Conservation (phyloP, 2,329 filamentous ascomycete genomes). For the Chaetomiaceae sp. region DNA sequence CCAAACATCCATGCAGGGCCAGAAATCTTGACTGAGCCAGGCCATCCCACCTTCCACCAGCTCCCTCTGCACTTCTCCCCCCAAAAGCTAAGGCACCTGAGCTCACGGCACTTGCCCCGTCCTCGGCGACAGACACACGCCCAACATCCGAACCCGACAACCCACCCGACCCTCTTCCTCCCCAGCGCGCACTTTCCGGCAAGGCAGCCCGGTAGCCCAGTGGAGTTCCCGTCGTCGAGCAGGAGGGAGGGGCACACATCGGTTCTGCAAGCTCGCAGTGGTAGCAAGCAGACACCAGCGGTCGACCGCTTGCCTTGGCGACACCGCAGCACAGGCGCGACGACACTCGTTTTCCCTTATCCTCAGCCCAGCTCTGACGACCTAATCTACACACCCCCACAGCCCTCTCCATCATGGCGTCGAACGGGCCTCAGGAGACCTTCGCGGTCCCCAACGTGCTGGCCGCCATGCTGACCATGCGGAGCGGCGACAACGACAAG, state of each 20-base stretch:
- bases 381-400: slow-evolving; percentile 17
- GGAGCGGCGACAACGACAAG: slow-evolving; percentile 78
- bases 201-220: slow-evolving; percentile 2
- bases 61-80: neutral
- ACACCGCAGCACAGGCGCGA: too few species aligned
- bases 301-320: too few species aligned
- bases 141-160: too few species aligned
- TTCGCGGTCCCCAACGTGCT: slow-evolving; percentile 74
- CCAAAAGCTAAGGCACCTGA: too few species aligned
- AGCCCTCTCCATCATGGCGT: slow-evolving; percentile 54
- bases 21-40: slow-evolving; percentile 7
- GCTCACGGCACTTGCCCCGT: neutral
- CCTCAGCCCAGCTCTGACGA: too few species aligned
- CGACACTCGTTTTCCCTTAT: neutral
- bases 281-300: too few species aligned
- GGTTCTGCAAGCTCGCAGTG: too few species aligned
- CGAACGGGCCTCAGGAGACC: slow-evolving; percentile 59
- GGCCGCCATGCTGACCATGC: slow-evolving; percentile 86
- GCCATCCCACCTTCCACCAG: slow-evolving; percentile 8
- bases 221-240: slow-evolving; percentile 11
- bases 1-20: slow-evolving; percentile 10
- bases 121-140: neutral
- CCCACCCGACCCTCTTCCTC: too few species aligned
- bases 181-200: slow-evolving; percentile 7
- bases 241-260: slow-evolving; percentile 19